A percentile compares a stretch with the other conserved stretches of the same genome.
These are phyloP conservation scores for Huiozyma naganishii DNA, from an alignment of 805 yeast genomes.

Conservation along the genomic window DNA sequence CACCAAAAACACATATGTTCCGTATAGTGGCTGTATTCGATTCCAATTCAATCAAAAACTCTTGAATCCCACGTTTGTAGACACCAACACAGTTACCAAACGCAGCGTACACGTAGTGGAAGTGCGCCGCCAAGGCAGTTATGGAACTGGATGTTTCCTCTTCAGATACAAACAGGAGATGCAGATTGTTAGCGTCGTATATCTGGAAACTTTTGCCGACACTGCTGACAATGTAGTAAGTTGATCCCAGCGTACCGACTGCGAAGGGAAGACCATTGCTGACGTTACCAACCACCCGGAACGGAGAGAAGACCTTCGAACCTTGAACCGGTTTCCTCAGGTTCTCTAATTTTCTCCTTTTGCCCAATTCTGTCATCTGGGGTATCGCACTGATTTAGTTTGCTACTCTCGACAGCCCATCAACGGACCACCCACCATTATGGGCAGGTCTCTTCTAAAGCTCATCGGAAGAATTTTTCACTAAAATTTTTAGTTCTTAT, in stretches of 20 bases:
- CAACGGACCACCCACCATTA: not conserved
- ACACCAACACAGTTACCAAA: conserved; percentile 64
- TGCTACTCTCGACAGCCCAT: not conserved
- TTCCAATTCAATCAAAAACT: conserved; percentile 28
- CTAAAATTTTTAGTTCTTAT: too few species aligned
- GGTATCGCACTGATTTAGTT: not conserved
- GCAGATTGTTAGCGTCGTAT: conserved; percentile 81
- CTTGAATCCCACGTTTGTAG: conserved; percentile 68
- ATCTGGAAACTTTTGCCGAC: conserved; percentile 89
- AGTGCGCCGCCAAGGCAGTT: conserved; percentile 64
- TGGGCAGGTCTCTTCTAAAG: not conserved
- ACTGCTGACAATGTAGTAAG: conserved; percentile 78
- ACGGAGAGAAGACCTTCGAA: conserved; percentile 72
- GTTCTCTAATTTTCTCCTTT: conserved; percentile 13
- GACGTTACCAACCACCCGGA: conserved; percentile 85
- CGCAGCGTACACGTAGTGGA: conserved; percentile 74
- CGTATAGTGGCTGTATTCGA: conserved; percentile 29
- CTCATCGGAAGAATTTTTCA: conserved; percentile 4
- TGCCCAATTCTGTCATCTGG: conserved; percentile 6
- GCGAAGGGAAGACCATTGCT: conserved; percentile 79
- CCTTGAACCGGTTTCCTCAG: conserved; percentile 6
- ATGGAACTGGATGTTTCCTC: conserved; percentile 63
- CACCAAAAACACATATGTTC: conserved; percentile 62
- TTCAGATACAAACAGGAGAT: conserved; percentile 75
- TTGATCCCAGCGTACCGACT: conserved; percentile 76